These are phyloP conservation scores for Thielaviopsis euricoi DNA, from an alignment of 2,329 filamentous ascomycete genomes.

Conservation along the genomic window DNA sequence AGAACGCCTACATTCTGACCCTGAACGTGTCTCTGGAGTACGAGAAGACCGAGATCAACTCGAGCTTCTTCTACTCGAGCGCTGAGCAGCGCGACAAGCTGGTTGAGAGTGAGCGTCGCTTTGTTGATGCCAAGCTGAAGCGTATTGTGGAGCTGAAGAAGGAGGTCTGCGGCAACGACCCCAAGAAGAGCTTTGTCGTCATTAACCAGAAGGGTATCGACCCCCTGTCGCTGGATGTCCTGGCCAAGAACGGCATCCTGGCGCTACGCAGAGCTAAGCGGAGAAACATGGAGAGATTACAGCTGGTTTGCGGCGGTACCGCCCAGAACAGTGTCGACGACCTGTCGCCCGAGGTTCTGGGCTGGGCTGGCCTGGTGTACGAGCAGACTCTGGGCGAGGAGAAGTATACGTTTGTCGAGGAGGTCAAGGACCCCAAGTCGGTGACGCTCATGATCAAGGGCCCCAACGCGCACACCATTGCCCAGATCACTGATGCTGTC, in stretches of 20 bases:
- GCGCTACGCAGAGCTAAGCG: slow-evolving; percentile 89
- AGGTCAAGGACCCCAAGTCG: slow-evolving; percentile 96
- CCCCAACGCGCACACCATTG: slow-evolving; percentile 90
- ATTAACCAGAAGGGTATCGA: slow-evolving; percentile 99
- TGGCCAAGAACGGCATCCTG: slow-evolving; percentile 96
- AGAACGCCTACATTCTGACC: slow-evolving; percentile 89
- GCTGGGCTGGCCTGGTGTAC: slow-evolving; percentile 92
- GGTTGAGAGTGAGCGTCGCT: slow-evolving; percentile 88
- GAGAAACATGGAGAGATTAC: slow-evolving; percentile 96
- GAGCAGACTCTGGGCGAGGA: slow-evolving; percentile 96
- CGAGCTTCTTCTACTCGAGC: slow-evolving; percentile 94
- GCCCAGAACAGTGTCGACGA: slow-evolving; percentile 97
- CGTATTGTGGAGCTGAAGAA: slow-evolving; percentile 98
- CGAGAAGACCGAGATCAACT: slow-evolving; percentile 99
- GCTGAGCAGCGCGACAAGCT: slow-evolving; percentile 96
- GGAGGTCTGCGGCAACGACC: slow-evolving; percentile 83
- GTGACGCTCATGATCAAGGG: slow-evolving; percentile 97
- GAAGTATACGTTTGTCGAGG: slow-evolving; percentile 97
- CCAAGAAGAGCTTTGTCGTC: slow-evolving; percentile 90
- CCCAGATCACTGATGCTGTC: slow-evolving; percentile 91
- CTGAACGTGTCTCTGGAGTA: slow-evolving; percentile 96
- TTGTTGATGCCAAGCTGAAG: slow-evolving; percentile 89
- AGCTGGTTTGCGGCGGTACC: slow-evolving; percentile 79
- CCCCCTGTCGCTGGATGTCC: slow-evolving; percentile 81
- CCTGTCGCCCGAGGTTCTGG: slow-evolving; percentile 69